Percentiles rank a stretch among this genome's conserved stretches.
Evolutionary conservation across 352 stramenopile genomes (phyloP).

Genomic region (Globisporangium radiosum): DNA sequence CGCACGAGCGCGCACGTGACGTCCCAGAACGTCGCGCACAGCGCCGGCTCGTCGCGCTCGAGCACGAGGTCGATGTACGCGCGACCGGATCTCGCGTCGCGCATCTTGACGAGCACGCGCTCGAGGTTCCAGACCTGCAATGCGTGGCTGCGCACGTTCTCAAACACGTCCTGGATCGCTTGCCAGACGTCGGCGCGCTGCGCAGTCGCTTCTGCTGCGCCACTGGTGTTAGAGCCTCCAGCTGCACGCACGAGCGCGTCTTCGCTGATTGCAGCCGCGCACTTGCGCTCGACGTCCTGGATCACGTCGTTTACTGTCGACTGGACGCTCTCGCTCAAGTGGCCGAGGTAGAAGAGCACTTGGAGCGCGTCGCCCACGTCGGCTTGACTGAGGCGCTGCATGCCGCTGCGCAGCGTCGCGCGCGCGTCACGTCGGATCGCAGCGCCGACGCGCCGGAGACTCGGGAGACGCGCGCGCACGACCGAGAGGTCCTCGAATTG

Average conservation of each 20-base stretch:
- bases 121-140: slow-evolving; percentile 85
- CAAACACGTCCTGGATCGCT: slow-evolving; percentile 73
- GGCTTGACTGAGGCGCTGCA: slow-evolving; percentile 54
- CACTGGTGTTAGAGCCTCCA: slow-evolving; percentile 11
- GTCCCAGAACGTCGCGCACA: slow-evolving; percentile 85
- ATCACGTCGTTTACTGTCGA: slow-evolving; percentile 78
- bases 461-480: slow-evolving; percentile 48
- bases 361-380: slow-evolving; percentile 73
- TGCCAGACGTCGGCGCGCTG: slow-evolving; percentile 79
- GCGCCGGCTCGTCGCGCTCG: slow-evolving; percentile 59
- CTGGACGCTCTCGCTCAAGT: slow-evolving; percentile 57
- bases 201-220: slow-evolving; percentile 23
- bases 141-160: slow-evolving; percentile 53
- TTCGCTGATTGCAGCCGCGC: slow-evolving; percentile 46
- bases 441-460: slow-evolving; percentile 32
- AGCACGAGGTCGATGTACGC: slow-evolving; percentile 72
- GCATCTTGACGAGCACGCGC: slow-evolving; percentile 79
- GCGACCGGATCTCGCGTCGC: slow-evolving; percentile 31
- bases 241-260: slow-evolving; percentile 44
- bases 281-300: slow-evolving; percentile 71
- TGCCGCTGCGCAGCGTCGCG: slow-evolving; percentile 33
- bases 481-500: slow-evolving; percentile 64
- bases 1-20: slow-evolving; percentile 72
- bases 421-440: slow-evolving; percentile 54
- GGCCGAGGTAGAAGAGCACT: slow-evolving; percentile 72